Base-by-base conservation (phyloP, 441 rosid genomes). In the Adansonia gregorii region DNA sequence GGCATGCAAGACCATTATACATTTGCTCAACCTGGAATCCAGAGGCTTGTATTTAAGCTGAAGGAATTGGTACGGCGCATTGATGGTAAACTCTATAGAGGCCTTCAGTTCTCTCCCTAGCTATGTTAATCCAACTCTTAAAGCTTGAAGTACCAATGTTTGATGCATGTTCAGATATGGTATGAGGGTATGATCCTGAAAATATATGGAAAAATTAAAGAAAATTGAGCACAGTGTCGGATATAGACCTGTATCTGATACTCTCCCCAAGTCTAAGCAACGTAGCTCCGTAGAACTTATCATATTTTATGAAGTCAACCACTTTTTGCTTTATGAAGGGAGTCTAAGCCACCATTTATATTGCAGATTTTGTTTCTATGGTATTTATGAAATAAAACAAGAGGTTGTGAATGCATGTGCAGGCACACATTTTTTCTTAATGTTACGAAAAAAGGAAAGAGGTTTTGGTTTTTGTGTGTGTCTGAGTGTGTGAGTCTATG, bases 1-100 rank as follows among this genome's bases (percentile, higher is more conserved):
- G 99, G 98, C 79, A 96, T 96, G 98, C 99, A 96, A 89, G 99
- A 96, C 81, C 99, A 94, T 83, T 96, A 94, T 86, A 96, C 99
- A 59, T 96, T 96, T 91, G 98, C 99, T 82, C 99, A 96, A 82
- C 99, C 98, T 43, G 99, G 99, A 84, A 96, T 96, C 78, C 99
- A 96, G 82, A 93, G 99, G 81, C 98, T 96, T 84, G 99, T 96
- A 83, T 94, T 92, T 87, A 96, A 92, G 90, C 92, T 96, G 52
- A 96, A 94, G 86, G 99, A 96, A 86, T 76, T 96, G 86, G 94
- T 96, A 78, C 87, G 95, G 79, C 89, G 99, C 76, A 93, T 94
- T 79, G 98, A 96, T 87, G 99, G 99, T 96, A 88, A 74, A 46
- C 60, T 74, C 24, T 61, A 22, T 46, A 52, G 41, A 3, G 59